A percentile compares a stretch with the other conserved stretches of the same genome.
phyloP scores from a whole-genome alignment of 345 rosid species.

The Schrenkiella parvula region DNA sequence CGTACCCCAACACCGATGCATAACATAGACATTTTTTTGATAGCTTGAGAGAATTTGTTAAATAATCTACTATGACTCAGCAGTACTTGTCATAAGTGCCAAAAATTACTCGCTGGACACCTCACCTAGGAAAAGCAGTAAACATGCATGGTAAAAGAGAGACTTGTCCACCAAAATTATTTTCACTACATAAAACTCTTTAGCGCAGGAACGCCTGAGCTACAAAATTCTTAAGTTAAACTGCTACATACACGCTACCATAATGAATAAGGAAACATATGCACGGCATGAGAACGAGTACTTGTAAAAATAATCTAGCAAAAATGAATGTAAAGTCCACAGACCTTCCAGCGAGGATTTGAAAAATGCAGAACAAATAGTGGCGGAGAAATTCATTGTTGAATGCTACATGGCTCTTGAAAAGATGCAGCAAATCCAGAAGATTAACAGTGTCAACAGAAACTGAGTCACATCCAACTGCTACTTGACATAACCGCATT shows the following conservation, averaged over 20 bases:
- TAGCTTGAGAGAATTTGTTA: not conserved
- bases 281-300: not conserved
- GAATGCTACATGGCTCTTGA: slow-evolving; percentile 65
- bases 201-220: slow-evolving; percentile 2
- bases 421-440: slow-evolving; percentile 60
- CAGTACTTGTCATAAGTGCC: not conserved
- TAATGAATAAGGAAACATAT: slow-evolving; percentile 8
- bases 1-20: not conserved
- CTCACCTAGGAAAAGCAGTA: slow-evolving; percentile 5
- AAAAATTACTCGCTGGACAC: not conserved
- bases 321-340: slow-evolving; percentile 14
- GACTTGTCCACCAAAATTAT: not conserved
- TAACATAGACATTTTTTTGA: not conserved
- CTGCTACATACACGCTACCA: slow-evolving; percentile 9
- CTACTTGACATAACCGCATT: slow-evolving; percentile 76
- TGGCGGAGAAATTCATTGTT: slow-evolving; percentile 80
- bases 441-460: slow-evolving; percentile 48
- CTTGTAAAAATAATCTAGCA: slow-evolving; percentile 2
- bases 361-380: slow-evolving; percentile 78
- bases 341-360: slow-evolving; percentile 82
- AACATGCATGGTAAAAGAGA: not conserved
- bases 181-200: not conserved
- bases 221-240: not conserved
- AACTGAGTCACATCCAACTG: slow-evolving; percentile 46
- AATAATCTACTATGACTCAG: not conserved